Evolutionary conservation across 495 filamentous ascomycete species (phyloP).

Genomic region (Mycothermus thermophilus): DNA sequence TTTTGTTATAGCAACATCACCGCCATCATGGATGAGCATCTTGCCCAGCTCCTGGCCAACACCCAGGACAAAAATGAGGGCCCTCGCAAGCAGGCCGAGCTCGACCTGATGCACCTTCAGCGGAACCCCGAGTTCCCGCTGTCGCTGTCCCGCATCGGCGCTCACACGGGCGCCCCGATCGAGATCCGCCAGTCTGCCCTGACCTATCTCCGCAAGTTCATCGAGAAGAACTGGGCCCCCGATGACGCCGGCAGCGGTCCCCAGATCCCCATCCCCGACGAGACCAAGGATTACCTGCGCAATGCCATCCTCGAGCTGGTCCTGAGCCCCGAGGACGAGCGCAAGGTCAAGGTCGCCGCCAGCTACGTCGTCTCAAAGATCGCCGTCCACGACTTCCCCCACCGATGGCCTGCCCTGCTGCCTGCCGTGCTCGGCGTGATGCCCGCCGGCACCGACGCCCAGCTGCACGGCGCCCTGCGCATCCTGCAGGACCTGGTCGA

Average conservation of each 20-base stretch:
- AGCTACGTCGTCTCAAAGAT: constrained; percentile 89
- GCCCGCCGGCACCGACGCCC: constrained; percentile 51
- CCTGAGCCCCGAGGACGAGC: constrained; percentile 58
- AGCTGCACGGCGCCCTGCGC: constrained; percentile 77
- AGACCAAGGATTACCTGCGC: constrained; percentile 59
- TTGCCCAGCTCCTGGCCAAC: constrained; percentile 63
- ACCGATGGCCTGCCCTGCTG: constrained; percentile 80
- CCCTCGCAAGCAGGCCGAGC: constrained; percentile 66
- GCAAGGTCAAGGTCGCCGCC: constrained; percentile 73
- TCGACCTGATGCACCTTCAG: constrained; percentile 53
- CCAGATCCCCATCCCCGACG: constrained; percentile 50
- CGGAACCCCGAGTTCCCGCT: constrained; percentile 55
- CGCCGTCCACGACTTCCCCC: constrained; percentile 81
- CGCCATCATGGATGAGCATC: constrained; percentile 76
- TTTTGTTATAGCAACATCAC: too few relatives aligned
- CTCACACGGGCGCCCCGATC: constrained; percentile 51
- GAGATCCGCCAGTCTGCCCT: constrained; percentile 73
- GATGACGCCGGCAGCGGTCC: constrained; percentile 47
- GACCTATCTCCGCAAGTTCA: constrained; percentile 64
- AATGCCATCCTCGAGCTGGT: constrained; percentile 57
- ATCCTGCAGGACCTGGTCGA: constrained; percentile 86
- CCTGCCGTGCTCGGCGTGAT: constrained; percentile 68
- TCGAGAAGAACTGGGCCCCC: constrained; percentile 60
- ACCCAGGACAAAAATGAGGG: constrained; percentile 58
- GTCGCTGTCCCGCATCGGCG: constrained; percentile 63